Evolutionary conservation across 1,284 basidiomycete genomes (phyloP), one percentile per base, ranked within the genome.

Genomic region (Ustilago bromivora): DNA sequence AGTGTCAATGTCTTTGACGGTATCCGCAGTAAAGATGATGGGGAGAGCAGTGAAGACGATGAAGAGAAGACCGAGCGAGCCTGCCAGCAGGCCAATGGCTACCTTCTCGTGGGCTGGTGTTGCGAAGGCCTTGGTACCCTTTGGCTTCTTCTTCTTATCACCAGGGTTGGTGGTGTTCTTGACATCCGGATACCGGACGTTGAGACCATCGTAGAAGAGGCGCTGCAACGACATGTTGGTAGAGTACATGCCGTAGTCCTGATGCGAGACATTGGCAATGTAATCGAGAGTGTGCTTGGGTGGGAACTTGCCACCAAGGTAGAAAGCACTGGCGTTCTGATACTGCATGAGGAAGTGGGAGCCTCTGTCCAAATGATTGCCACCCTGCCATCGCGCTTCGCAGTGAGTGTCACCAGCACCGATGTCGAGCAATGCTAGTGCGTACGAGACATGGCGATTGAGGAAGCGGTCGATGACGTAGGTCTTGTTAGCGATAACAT

Each of bases 41-140:
- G 82, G 82, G 4, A 83, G 75, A n/a, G 70, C 61, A 17, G 68
- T 65, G 49, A 83, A 83, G 23, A 74, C 41, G 57, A 82, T 62
- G 38, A 76, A 66, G 10, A 80, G 55, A 8, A 67, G 59, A 28
- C 66, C 79, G 13, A 81, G 56, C 55, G 64, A 72, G 51, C 82
- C 81, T 40, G 74, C 71, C 47, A 83, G 76, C 52, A 83, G 67
- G 55, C 73, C 71, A 60, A 79, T 81, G 46, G 79, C 78, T 36
- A 82, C 64, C 57, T 78, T 82, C 36, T 80, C 80, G 68, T 83
- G 80, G 10, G 69, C 66, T 15, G 81, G 81, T 1, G 81, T 83
- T n/a, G 81, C 82, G n/a, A 83, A 84, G 2, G 80, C 76, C 60
- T 76, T 77, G 15, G 32, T 35, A 36, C 76, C 76, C 46, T 73